A percentile compares a stretch with the other conserved stretches of the same genome.
phyloP scores from a whole-genome alignment of 2,329 filamentous ascomycete species.

The Tolypocladium album region DNA sequence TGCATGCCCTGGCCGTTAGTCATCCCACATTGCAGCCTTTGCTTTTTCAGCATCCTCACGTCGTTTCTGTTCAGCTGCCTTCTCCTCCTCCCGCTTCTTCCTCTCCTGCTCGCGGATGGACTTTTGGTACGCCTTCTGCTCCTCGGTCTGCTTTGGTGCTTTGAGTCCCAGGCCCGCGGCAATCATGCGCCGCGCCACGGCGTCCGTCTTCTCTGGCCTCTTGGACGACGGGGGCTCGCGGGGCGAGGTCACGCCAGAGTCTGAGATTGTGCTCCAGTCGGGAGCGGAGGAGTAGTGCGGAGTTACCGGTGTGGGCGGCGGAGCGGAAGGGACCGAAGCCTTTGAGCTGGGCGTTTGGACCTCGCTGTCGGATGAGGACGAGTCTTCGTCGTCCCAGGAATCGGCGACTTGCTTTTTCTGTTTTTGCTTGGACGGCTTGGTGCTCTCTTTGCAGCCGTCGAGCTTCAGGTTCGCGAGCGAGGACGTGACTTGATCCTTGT shows the following conservation, averaged over 20 bases:
- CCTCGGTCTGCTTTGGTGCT: slow-evolving; percentile 72
- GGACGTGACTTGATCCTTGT: slow-evolving; percentile 15
- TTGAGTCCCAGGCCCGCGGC: slow-evolving; percentile 76
- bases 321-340: slow-evolving; percentile 29
- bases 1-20: slow-evolving; percentile 25
- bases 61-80: slow-evolving; percentile 48
- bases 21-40: slow-evolving; percentile 84
- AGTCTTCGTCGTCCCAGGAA: slow-evolving; percentile 49
- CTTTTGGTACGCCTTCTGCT: slow-evolving; percentile 78
- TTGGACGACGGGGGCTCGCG: slow-evolving; percentile 11
- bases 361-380: slow-evolving; percentile 26
- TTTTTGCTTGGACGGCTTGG: slow-evolving; percentile 3
- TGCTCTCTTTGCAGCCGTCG: slow-evolving; percentile 8
- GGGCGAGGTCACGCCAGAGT: neutral
- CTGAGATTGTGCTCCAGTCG: neutral
- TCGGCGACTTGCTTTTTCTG: slow-evolving; percentile 23
- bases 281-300: slow-evolving; percentile 18
- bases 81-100: slow-evolving; percentile 63
- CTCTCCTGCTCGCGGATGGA: slow-evolving; percentile 77
- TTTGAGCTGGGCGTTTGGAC: neutral
- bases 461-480: slow-evolving; percentile 22
- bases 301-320: slow-evolving; percentile 58
- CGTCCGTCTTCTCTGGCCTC: slow-evolving; percentile 85
- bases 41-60: slow-evolving; percentile 60
- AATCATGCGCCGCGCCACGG: slow-evolving; percentile 82